Evolutionary conservation across 2,329 filamentous ascomycete genomes (phyloP).

Genomic region (Aspergillus versicolor): DNA sequence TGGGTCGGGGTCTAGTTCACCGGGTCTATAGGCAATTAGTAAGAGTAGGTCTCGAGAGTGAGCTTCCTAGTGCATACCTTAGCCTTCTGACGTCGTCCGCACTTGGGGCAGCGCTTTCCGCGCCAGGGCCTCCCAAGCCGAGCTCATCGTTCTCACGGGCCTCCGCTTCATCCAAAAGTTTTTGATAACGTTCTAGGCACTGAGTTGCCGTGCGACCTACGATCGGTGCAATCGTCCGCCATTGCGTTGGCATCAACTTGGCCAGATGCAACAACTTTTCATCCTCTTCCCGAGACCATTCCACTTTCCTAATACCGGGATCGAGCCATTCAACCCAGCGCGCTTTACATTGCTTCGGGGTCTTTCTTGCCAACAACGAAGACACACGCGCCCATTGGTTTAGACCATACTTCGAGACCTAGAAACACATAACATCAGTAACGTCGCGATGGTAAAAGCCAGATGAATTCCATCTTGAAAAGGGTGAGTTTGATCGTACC

Average conservation of each 20-base stretch:
- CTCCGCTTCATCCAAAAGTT: conserved; percentile 92
- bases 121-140: conserved; percentile 77
- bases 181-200: conserved; percentile 95
- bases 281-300: conserved; percentile 98
- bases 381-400: conserved; percentile 99
- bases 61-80: conserved; percentile 44
- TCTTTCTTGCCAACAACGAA: conserved; percentile 93
- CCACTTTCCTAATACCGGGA: conserved; percentile 95
- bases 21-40: conserved; percentile 55
- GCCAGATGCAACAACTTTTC: conserved; percentile 95
- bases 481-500: conserved; percentile 37
- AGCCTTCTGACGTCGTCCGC: conserved; percentile 89
- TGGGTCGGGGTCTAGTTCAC: conserved; percentile 94
- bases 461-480: neutral
- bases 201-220: conserved; percentile 96
- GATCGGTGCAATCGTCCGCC: conserved; percentile 96
- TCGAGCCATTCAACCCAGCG: conserved; percentile 99
- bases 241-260: conserved; percentile 98
- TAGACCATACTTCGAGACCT: conserved; percentile 84
- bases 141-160: conserved; percentile 78
- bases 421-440: conserved; percentile 9
- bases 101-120: conserved; percentile 80
- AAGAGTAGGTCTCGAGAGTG: neutral
- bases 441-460: neutral
- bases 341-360: conserved; percentile 98